Percentiles rank a stretch among this genome's conserved stretches.
These are phyloP conservation scores for Leccinum angustisporum DNA, from an alignment of 1,284 basidiomycete genomes.

Conservation along the genomic window DNA sequence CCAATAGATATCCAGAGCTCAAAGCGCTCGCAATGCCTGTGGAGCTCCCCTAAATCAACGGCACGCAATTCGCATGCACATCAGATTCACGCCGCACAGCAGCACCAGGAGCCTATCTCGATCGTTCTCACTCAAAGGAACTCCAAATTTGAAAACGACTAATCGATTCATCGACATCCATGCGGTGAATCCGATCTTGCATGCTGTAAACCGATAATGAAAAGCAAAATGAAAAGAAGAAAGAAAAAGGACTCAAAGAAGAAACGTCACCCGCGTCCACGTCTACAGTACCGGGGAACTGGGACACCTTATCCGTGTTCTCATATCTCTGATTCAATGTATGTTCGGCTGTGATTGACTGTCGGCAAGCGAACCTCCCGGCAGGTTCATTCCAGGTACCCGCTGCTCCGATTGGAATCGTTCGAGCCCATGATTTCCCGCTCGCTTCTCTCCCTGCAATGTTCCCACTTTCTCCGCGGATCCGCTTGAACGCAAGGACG, in stretches of 20 bases:
- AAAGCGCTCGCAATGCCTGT: background rate
- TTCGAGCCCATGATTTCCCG: background rate
- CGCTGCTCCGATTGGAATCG: background rate
- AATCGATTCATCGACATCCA: background rate
- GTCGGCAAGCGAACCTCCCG: background rate
- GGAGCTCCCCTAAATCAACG: background rate
- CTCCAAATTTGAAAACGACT: background rate
- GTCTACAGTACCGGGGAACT: background rate
- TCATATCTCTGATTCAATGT: background rate
- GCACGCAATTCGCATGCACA: background rate
- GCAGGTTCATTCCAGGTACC: background rate
- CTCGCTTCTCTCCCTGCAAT: background rate
- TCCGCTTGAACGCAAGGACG: background rate
- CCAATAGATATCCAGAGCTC: background rate
- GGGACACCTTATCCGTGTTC: background rate
- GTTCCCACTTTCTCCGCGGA: background rate
- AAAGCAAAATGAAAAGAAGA: background rate
- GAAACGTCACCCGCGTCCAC: background rate
- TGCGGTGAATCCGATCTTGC: background rate
- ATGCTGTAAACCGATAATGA: background rate
- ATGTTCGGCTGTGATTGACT: background rate
- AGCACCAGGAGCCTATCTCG: background rate
- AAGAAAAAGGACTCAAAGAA: background rate
- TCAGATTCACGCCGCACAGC: background rate
- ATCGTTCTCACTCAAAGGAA: background rate